These are phyloP conservation scores for Avena sativa DNA, from an alignment of 176 grass and related monocot species.

Conservation along the genomic window DNA sequence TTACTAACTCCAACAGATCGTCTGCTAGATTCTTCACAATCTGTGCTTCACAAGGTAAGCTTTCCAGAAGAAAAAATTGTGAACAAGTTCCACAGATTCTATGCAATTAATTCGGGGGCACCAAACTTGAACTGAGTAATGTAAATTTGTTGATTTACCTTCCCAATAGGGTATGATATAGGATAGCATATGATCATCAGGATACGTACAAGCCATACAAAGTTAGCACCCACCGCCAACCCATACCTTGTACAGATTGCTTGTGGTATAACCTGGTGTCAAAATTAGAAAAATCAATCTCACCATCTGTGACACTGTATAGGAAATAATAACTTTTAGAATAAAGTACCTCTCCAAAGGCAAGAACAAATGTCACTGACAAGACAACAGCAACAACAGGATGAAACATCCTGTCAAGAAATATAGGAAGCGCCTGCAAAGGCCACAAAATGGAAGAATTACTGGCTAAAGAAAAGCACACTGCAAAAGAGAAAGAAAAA, in stretches of 20 bases:
- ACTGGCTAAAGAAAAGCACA: conserved; percentile 26
- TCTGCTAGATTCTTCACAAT: neutral
- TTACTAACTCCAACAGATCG: neutral
- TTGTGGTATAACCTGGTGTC: conserved; percentile 95
- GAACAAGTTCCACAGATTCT: neutral
- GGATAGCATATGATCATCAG: conserved; percentile 93
- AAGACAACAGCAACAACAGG: conserved; percentile 94
- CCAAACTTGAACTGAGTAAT: conserved; percentile 24
- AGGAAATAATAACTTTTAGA: conserved; percentile 10
- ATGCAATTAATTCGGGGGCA: conserved; percentile 1
- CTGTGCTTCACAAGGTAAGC: neutral
- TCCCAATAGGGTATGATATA: conserved; percentile 95
- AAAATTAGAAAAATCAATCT: conserved; percentile 41
- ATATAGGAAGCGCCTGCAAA: conserved; percentile 97
- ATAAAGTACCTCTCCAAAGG: conserved; percentile 86
- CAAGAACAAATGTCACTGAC: conserved; percentile 97
- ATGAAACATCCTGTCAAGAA: conserved; percentile 97
- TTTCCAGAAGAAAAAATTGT: neutral
- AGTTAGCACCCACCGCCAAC: conserved; percentile 93
- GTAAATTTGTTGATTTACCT: conserved; percentile 60
- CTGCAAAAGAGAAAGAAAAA: conserved; percentile 20
- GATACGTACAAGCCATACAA: conserved; percentile 96
- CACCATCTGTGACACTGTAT: conserved; percentile 4
- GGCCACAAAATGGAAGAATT: conserved; percentile 28
- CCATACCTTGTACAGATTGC: conserved; percentile 99